Percentiles rank a stretch among this genome's conserved stretches.
These are phyloP conservation scores for Leptographium flavum DNA, from an alignment of 2,329 filamentous ascomycete genomes.

Conservation along the genomic window DNA sequence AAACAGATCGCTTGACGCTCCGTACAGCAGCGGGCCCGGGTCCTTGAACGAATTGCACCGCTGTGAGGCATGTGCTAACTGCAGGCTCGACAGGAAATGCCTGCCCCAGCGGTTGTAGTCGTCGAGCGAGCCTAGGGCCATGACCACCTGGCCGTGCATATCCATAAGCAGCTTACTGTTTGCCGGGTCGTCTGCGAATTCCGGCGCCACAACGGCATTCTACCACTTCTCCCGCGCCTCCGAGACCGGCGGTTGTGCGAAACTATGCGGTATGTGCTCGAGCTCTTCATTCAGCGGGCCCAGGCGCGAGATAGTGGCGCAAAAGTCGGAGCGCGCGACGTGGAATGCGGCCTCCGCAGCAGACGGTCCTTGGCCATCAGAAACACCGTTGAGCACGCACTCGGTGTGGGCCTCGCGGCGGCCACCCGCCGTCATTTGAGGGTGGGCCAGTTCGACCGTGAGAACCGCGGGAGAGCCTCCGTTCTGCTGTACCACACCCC, in stretches of 20 bases:
- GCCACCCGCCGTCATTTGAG: constrained; percentile 12
- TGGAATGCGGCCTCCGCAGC: constrained; percentile 33
- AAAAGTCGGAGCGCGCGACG: constrained; percentile 33
- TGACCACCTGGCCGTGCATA: constrained; percentile 34
- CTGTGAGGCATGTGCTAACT: constrained; percentile 40
- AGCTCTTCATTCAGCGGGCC: constrained; percentile 24
- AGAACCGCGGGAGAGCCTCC: constrained; percentile 12
- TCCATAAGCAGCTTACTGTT: constrained; percentile 36
- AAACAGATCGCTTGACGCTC: constrained; percentile 36
- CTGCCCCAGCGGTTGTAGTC: constrained; percentile 38
- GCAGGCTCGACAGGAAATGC: constrained; percentile 43
- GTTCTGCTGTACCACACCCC: constrained; percentile 17
- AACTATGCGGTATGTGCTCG: constrained; percentile 22
- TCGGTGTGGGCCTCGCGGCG: background rate
- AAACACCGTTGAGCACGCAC: background rate
- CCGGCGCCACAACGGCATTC: background rate
- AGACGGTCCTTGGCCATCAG: constrained; percentile 11
- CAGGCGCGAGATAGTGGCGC: constrained; percentile 31
- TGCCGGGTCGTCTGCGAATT: constrained; percentile 16
- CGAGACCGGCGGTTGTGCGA: background rate
- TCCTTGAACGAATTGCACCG: constrained; percentile 50
- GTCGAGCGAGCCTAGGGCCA: constrained; percentile 25
- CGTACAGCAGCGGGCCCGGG: constrained; percentile 40
- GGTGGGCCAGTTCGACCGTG: constrained; percentile 21
- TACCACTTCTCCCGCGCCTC: constrained; percentile 5